Base-by-base conservation (phyloP, 2,329 filamentous ascomycete species). In the Trichoderma guizhouense region DNA sequence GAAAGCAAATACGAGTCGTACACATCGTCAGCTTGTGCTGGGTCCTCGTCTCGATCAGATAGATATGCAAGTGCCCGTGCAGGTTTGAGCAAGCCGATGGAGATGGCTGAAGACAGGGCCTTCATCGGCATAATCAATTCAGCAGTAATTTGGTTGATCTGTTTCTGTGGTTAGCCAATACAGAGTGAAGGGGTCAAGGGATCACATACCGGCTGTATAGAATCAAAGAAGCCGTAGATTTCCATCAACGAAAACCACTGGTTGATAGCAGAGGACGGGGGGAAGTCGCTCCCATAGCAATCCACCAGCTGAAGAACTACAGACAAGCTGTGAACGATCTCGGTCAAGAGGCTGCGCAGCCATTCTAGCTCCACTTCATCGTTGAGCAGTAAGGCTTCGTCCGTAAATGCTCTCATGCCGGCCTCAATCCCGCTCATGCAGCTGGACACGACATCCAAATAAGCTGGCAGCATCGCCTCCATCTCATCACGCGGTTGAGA, bases 211-310 rank as follows among this genome's bases (percentile, higher is more conserved):
- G 82, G 80, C 71, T 83, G 82, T 62, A 95, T 84, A 11, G 85
- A 83, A 71, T 91, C 88, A 74, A 98, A 87, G 78, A 97, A 97
- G 65, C 82, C 83, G 77, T 89, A 90, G 15, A 88, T 84, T 55
- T 87, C 84, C 85, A 95, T 90, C 64, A 95, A 82, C n/a, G 86
- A 83, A 76, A 95, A 94, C 94, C 94, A 97, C 74, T 88, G 85
- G 51, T 88, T 83, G 21, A 94, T 85, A 7, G 90, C 80, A 15
- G 86, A 83, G 21, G 88, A 85, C 18, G 89, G 84, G 14, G 89
- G 84, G 76, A 93, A 87, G 61, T 85, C 81, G 21, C 82, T 82
- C 47, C 84, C 80, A 65, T 87, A 86, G 61, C 87, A 82, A 74
- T 92, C 90, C 39, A 94, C 82, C n/a, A 92, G 85, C 75, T 93